phyloP scores from a whole-genome alignment of 2,329 filamentous ascomycete genomes.

The Periconia sp. region DNA sequence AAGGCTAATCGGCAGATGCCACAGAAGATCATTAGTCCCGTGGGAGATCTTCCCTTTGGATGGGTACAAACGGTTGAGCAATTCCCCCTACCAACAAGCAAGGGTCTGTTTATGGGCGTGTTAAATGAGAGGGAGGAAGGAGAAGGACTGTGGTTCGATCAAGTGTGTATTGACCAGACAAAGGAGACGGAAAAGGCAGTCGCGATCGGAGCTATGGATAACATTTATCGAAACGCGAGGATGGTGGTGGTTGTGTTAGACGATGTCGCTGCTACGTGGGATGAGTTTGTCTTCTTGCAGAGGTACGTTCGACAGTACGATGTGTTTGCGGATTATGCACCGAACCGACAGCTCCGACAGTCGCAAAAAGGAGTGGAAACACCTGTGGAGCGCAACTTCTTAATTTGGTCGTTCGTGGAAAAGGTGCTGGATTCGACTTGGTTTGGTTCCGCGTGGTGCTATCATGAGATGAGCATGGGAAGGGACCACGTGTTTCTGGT shows the following conservation, averaged over 20 bases:
- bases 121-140: constrained; percentile 39
- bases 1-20: constrained; percentile 26
- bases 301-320: constrained; percentile 44
- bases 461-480: constrained; percentile 47
- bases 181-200: constrained; percentile 43
- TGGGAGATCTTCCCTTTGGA: constrained; percentile 37
- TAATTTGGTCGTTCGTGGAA: constrained; percentile 32
- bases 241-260: constrained; percentile 46
- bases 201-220: constrained; percentile 46
- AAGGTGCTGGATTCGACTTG: constrained; percentile 45
- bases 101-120: constrained; percentile 45
- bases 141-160: constrained; percentile 51
- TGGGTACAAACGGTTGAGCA: constrained; percentile 37
- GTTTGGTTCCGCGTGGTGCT: constrained; percentile 50
- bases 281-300: constrained; percentile 40
- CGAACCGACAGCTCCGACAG: constrained; percentile 10
- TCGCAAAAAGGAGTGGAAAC: constrained; percentile 16
- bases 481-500: constrained; percentile 46
- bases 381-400: constrained; percentile 31
- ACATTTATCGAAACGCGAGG: constrained; percentile 46
- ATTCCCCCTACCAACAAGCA: constrained; percentile 44
- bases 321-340: constrained; percentile 21
- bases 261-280: constrained; percentile 39
- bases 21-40: constrained; percentile 22
- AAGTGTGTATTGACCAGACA: constrained; percentile 48